These are phyloP conservation scores for Linnemannia schmuckeri DNA, from an alignment of 192 early-diverging fungal genomes.

Conservation along the genomic window DNA sequence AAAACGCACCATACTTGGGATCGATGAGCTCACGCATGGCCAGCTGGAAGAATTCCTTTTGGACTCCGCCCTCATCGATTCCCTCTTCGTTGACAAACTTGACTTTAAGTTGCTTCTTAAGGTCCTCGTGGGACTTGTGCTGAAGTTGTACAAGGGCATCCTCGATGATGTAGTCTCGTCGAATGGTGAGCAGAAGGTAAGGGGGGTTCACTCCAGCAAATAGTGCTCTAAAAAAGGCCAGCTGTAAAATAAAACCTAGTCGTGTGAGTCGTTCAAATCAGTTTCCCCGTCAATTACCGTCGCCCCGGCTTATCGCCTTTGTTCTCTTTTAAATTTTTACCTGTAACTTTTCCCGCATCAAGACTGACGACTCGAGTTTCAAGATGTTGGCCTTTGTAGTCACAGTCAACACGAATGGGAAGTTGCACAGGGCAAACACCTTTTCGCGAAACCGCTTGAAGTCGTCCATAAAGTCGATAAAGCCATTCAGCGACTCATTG, in stretches of 20 bases:
- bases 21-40: slow-evolving; percentile 92
- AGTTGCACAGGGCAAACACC: slow-evolving; percentile 80
- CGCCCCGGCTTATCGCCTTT: neutral
- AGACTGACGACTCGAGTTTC: slow-evolving; percentile 77
- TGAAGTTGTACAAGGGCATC: slow-evolving; percentile 76
- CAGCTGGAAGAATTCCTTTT: slow-evolving; percentile 95
- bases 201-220: slow-evolving; percentile 82
- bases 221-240: slow-evolving; percentile 84
- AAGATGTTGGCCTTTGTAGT: slow-evolving; percentile 82
- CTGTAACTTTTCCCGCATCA: slow-evolving; percentile 78
- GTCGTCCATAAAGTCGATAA: slow-evolving; percentile 83
- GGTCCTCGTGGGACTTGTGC: slow-evolving; percentile 83
- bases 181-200: slow-evolving; percentile 79
- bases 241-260: slow-evolving; percentile 29
- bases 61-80: slow-evolving; percentile 94
- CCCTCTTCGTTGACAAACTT: slow-evolving; percentile 95
- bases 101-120: slow-evolving; percentile 91
- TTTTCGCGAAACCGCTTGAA: slow-evolving; percentile 76
- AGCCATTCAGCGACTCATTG: slow-evolving; percentile 76
- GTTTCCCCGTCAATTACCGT: neutral
- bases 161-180: slow-evolving; percentile 77
- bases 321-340: neutral
- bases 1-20: slow-evolving; percentile 77
- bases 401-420: slow-evolving; percentile 79
- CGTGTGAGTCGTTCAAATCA: neutral